Percentiles rank a stretch among this genome's conserved stretches.
These are phyloP conservation scores for Xylaria polymorpha DNA, from an alignment of 2,329 filamentous ascomycete species.

Conservation along the genomic window DNA sequence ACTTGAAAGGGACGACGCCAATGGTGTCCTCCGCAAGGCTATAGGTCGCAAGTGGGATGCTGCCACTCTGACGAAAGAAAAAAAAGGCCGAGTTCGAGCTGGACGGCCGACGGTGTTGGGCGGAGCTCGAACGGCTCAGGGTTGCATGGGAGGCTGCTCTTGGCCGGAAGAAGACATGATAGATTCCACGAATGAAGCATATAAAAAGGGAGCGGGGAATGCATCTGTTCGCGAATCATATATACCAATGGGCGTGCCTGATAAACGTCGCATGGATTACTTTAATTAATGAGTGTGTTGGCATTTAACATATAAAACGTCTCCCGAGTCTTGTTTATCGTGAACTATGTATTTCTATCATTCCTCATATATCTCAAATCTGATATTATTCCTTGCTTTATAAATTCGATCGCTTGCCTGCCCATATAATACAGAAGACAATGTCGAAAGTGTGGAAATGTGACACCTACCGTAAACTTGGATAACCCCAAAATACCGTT, in stretches of 20 bases:
- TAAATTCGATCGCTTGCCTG: background rate
- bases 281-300: background rate
- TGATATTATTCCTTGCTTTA: background rate
- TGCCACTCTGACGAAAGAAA: conserved; percentile 69
- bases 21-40: conserved; percentile 62
- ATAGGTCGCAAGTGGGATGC: conserved; percentile 70
- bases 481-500: background rate
- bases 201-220: background rate
- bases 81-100: conserved; percentile 70
- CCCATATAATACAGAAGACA: background rate
- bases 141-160: conserved; percentile 70
- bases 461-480: background rate
- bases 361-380: background rate
- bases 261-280: background rate
- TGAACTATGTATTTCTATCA: background rate
- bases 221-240: background rate
- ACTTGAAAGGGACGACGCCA: conserved; percentile 57
- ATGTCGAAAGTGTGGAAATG: background rate
- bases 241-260: background rate
- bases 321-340: background rate
- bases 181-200: background rate
- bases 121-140: conserved; percentile 77
- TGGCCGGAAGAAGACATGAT: conserved; percentile 31
- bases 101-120: conserved; percentile 72
- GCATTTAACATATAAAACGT: background rate